Percentiles rank a stretch among this genome's conserved stretches.
These are phyloP conservation scores for Pontederia paniculata DNA, from an alignment of 176 grass and related monocot genomes.

Conservation along the genomic window DNA sequence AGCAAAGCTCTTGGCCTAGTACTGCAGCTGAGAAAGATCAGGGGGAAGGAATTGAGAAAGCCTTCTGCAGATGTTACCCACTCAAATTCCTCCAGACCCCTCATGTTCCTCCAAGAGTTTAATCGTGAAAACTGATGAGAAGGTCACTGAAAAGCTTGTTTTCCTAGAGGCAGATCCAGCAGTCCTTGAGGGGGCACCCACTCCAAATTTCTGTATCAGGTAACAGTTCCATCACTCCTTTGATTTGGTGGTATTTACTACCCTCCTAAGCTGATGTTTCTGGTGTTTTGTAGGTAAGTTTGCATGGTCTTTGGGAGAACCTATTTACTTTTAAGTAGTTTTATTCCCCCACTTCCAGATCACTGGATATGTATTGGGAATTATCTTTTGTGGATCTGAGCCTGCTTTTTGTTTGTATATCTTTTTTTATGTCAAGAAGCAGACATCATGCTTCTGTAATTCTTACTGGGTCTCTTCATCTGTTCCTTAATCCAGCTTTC, in stretches of 20 bases:
- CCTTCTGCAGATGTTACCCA: constrained; percentile 89
- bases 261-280: background rate
- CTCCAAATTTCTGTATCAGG: constrained; percentile 87
- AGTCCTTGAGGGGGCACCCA: constrained; percentile 42
- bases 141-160: constrained; percentile 22
- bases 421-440: no score
- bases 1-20: constrained; percentile 62
- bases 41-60: constrained; percentile 32
- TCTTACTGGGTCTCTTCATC: no score
- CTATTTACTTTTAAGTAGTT: no score
- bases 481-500: no score
- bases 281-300: background rate
- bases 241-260: constrained; percentile 15
- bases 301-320: background rate
- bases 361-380: no score
- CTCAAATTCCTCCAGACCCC: constrained; percentile 49
- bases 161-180: constrained; percentile 32
- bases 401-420: no score
- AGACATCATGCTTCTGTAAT: no score
- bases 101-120: constrained; percentile 45
- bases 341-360: no score
- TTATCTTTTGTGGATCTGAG: no score
- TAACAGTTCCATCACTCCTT: constrained; percentile 25
- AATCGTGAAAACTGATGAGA: constrained; percentile 29
- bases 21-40: constrained; percentile 25